phyloP scores from a whole-genome alignment of 2,329 filamentous ascomycete species.

The Zymoseptoria tritici region DNA sequence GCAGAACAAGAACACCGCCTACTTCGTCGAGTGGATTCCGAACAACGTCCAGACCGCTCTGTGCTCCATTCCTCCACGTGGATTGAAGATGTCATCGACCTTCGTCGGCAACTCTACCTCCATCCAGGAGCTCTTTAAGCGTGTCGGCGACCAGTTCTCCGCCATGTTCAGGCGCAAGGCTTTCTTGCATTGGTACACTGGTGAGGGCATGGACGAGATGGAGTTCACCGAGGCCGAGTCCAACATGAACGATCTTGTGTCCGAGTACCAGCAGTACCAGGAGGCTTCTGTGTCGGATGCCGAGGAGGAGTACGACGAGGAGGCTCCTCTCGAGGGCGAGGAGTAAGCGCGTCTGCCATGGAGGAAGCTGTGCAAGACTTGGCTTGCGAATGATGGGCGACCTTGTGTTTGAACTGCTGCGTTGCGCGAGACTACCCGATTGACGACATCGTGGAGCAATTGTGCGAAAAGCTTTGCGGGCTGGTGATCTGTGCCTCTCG shows the following conservation, averaged over 20 bases:
- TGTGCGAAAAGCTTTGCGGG: background rate
- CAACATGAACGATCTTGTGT: constrained; percentile 99
- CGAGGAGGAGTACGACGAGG: constrained; percentile 92
- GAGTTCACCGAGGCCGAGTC: constrained; percentile 99
- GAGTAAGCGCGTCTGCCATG: constrained; percentile 44
- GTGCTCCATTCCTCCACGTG: constrained; percentile 95
- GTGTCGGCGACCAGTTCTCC: constrained; percentile 98
- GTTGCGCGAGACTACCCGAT: background rate
- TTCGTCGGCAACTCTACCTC: constrained; percentile 99
- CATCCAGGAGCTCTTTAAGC: constrained; percentile 99
- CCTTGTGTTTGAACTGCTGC: background rate
- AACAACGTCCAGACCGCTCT: constrained; percentile 99
- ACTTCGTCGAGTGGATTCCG: constrained; percentile 99
- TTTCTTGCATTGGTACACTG: constrained; percentile 99
- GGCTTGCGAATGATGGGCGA: background rate
- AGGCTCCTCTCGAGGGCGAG: constrained; percentile 65
- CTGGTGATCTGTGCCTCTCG: background rate
- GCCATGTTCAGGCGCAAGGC: constrained; percentile 99
- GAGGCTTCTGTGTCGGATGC: constrained; percentile 95
- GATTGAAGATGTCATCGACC: constrained; percentile 98
- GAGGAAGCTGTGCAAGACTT: background rate
- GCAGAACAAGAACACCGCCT: constrained; percentile 98
- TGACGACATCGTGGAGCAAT: background rate
- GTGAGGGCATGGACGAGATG: constrained; percentile 99
- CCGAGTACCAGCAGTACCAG: constrained; percentile 99